A percentile compares a stretch with the other conserved stretches of the same genome.
Evolutionary conservation across 805 yeast genomes (phyloP).

Genomic region (Lachancea kluyveri): DNA sequence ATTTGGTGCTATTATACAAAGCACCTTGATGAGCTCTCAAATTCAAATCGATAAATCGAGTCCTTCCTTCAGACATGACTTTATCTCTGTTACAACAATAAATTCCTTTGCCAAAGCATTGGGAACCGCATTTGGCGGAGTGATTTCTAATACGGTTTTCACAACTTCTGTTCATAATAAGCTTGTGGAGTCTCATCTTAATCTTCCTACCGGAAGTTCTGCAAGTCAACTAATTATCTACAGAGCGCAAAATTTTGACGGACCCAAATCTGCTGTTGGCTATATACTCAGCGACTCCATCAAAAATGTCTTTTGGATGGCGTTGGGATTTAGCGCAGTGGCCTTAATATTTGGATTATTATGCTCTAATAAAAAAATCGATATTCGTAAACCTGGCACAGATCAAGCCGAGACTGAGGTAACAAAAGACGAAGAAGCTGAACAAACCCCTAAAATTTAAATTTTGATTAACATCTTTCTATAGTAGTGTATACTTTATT

Average conservation of each 20-base stretch:
- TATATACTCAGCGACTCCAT: constrained; percentile 1
- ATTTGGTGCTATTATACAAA: constrained; percentile 32
- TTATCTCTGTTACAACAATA: constrained; percentile 20
- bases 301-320: constrained; percentile 9
- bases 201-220: neutral
- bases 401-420: neutral
- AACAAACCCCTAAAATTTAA: no score
- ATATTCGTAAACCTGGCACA: neutral
- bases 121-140: constrained; percentile 22
- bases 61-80: constrained; percentile 12
- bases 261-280: neutral
- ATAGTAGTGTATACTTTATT: no score
- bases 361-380: constrained; percentile 14
- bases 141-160: constrained; percentile 19
- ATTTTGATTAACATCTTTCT: no score
- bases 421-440: no score
- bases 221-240: neutral
- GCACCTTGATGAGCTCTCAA: constrained; percentile 28
- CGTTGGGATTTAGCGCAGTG: constrained; percentile 12
- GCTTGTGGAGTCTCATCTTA: neutral
- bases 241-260: constrained; percentile 1
- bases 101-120: constrained; percentile 18
- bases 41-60: constrained; percentile 18
- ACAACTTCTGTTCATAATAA: constrained; percentile 1
- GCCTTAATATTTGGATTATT: constrained; percentile 13